Evolutionary conservation across 805 yeast species (phyloP).

Genomic region (Saccharomycopsis babjevae): DNA sequence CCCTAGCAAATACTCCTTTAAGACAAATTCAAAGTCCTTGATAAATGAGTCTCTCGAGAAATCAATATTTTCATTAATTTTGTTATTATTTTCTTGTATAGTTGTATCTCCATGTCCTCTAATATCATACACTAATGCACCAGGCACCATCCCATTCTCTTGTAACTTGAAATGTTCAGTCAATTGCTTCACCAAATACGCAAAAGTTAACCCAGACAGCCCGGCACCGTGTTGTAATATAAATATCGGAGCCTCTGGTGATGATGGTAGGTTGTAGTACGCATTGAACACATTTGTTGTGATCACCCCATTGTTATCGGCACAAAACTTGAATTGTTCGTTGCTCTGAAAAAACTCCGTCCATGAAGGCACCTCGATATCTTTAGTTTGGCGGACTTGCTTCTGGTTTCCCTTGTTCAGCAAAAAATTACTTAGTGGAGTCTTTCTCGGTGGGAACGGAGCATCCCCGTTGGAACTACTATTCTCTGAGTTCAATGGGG

Average conservation of each 20-base stretch:
- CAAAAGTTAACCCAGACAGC: conserved; percentile 73
- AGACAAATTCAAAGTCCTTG: conserved; percentile 45
- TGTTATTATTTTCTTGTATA: conserved; percentile 17
- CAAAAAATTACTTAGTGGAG: neutral
- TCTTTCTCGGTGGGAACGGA: conserved; percentile 9
- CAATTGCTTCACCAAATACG: conserved; percentile 35
- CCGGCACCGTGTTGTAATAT: conserved; percentile 95
- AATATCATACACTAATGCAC: conserved; percentile 63
- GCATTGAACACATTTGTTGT: conserved; percentile 33
- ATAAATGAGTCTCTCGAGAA: conserved; percentile 43
- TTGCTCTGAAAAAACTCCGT: conserved; percentile 27
- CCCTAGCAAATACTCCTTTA: conserved; percentile 29
- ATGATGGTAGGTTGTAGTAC: conserved; percentile 46
- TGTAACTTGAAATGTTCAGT: conserved; percentile 19
- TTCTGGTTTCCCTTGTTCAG: neutral
- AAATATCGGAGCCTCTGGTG: conserved; percentile 41
- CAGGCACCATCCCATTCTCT: conserved; percentile 34
- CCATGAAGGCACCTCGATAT: conserved; percentile 22
- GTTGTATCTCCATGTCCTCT: conserved; percentile 72
- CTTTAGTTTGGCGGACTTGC: neutral
- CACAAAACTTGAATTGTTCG: conserved; percentile 17
- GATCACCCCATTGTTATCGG: conserved; percentile 21
- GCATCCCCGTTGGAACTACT: conserved; percentile 5
- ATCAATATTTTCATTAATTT: conserved; percentile 22
- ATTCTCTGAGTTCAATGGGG: conserved; percentile 1